Evolutionary conservation across 495 filamentous ascomycete genomes (phyloP).

Genomic region (Xylaria castorea): DNA sequence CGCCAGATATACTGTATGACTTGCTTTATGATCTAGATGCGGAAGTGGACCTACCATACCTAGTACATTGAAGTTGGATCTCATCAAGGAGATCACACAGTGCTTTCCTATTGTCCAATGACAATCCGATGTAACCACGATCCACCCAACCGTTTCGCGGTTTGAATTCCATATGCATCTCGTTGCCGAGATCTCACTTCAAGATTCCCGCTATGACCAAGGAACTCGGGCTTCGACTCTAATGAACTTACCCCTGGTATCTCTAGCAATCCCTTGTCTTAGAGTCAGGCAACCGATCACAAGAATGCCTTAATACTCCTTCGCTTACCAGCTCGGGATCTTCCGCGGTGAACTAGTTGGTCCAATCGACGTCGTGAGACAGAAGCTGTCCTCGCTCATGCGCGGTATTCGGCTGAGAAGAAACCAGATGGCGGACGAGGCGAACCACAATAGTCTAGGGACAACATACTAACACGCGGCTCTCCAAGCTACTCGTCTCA

Average conservation of each 20-base stretch:
- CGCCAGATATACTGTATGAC: not conserved
- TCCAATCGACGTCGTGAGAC: slow-evolving; percentile 1
- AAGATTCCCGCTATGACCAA: not conserved
- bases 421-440: not conserved
- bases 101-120: not conserved
- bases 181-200: not conserved
- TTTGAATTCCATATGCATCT: not conserved
- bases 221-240: too few species aligned
- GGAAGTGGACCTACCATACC: not conserved
- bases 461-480: not conserved
- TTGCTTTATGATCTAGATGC: not conserved
- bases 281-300: not conserved
- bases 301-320: not conserved
- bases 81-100: not conserved
- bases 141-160: not conserved
- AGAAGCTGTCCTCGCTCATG: not conserved
- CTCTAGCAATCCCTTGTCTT: not conserved
- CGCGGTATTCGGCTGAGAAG: not conserved
- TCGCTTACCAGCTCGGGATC: not conserved
- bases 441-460: not conserved
- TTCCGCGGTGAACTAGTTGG: not conserved
- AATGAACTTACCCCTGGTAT: not conserved
- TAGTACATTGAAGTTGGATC: not conserved
- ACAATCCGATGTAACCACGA: not conserved
- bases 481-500: not conserved